Conservation (phyloP, 106 monocot genomes). For the Phalaenopsis equestris region DNA sequence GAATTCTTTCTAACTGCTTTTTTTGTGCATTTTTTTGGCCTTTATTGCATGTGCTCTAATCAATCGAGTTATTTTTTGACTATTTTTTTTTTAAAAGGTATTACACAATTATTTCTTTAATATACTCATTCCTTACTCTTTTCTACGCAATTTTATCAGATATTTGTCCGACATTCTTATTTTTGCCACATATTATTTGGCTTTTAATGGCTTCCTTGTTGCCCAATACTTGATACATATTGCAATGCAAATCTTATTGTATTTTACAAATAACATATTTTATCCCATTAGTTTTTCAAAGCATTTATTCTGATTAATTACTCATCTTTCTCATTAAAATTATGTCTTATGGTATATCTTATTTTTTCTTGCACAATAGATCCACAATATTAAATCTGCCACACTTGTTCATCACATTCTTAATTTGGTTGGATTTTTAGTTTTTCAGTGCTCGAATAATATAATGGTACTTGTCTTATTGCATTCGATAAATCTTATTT, state of each 20-base stretch:
- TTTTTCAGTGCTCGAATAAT: too few species aligned
- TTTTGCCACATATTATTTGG: neutral
- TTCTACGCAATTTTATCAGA: neutral
- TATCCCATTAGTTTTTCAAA: too few species aligned
- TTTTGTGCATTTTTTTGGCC: neutral
- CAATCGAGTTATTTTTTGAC: neutral
- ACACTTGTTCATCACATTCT: neutral
- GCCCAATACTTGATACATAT: neutral
- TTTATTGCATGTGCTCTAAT: neutral
- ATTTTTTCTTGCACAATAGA: neutral
- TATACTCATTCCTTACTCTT: neutral
- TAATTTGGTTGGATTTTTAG: too few species aligned
- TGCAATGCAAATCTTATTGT: neutral
- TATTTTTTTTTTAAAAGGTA: neutral
- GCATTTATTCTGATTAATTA: too few species aligned
- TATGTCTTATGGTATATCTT: neutral
- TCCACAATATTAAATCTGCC: neutral
- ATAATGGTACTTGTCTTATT: too few species aligned
- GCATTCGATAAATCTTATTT: neutral
- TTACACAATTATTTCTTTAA: neutral
- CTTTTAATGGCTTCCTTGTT: neutral
- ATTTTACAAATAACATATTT: neutral
- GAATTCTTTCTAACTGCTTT: neutral
- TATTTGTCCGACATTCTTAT: neutral
- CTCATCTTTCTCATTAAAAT: neutral